Evolutionary conservation across 164 flowering plant species (phyloP).

Genomic region (Annona squamosa): DNA sequence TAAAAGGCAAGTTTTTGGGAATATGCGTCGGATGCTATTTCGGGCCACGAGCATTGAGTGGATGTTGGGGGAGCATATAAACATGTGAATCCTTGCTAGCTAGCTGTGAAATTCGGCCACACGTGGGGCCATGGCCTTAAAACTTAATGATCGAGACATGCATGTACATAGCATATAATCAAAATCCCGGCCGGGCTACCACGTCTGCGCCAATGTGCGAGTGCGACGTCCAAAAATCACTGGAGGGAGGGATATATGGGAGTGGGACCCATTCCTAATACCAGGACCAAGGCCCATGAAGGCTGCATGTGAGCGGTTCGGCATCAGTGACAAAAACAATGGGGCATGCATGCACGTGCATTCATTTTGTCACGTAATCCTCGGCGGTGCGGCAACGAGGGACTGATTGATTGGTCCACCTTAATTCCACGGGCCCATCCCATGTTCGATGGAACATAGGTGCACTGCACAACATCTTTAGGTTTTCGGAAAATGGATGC

Average conservation of each 20-base stretch:
- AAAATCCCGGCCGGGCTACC: not conserved
- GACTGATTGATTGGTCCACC: not conserved
- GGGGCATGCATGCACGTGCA: constrained; percentile 6
- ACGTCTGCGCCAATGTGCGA: not conserved
- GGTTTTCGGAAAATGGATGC: no score
- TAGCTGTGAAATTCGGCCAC: not conserved
- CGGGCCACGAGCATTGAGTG: no score
- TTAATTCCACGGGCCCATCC: not conserved
- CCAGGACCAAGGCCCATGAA: not conserved
- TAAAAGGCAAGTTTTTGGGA: not conserved
- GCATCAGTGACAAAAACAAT: not conserved
- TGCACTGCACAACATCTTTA: not conserved
- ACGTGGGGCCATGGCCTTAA: not conserved
- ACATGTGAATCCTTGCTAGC: not conserved
- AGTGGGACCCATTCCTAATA: not conserved
- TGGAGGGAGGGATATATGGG: not conserved
- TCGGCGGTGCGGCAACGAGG: not conserved
- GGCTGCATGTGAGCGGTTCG: constrained; percentile 1
- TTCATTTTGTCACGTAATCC: not conserved
- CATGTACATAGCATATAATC: not conserved
- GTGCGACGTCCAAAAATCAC: not conserved
- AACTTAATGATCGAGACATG: not conserved
- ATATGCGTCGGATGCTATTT: not conserved
- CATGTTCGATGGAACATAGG: not conserved
- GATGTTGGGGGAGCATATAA: not conserved